Evolutionary conservation across 1,284 basidiomycete species (phyloP), one percentile per base, ranked within the genome.

Genomic region (Apiotrichum montevideense): DNA sequence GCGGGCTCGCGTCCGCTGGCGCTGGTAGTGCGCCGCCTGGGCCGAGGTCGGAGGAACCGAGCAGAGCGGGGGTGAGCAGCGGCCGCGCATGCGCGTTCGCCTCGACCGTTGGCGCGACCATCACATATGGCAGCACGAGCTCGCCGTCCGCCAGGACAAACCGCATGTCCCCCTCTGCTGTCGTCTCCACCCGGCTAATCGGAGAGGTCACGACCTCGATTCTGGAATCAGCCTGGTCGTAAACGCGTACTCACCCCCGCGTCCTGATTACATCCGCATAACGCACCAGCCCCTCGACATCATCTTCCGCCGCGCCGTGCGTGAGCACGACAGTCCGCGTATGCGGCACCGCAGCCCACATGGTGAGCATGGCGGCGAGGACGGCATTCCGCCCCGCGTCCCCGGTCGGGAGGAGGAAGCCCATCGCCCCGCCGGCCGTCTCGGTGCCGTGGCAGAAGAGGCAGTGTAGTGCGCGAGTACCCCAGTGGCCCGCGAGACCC

Each of bases 391-490:
- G 41, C 21, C 56, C 58, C n/a, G 52, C 32, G 10, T 56, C 37
- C 11, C 13, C 10, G 29, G n/a, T 34, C 15, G 60, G 63, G 45
- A 66, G 50, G 35, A 70, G 59, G 55, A 65, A 66, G 2, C 62
- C 68, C 48, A 70, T 61, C 15, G 63, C 61, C n/a, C 56, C 35
- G 15, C 58, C 43, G 9, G 57, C 56, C 8, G 66, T 70, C 50
- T 70, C 68, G 45, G 66, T 68, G 29, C 68, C 68, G 58, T 70
- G 67, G 59, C 68, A 70, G 57, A 65, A 70, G 29, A 68, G 59
- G 49, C 68, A 70, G 54, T 70, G 68, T 39, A 68, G 61, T 5
- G 59, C 60, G 34, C 64, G 62, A 32, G 43, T 56, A 35, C 68
- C 68, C 68, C 68, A 70, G 37, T 58, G 58, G 39, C 63, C 63